These are phyloP conservation scores for Saccharomycopsis sp. DNA, from an alignment of 805 yeast species.

Conservation along the genomic window DNA sequence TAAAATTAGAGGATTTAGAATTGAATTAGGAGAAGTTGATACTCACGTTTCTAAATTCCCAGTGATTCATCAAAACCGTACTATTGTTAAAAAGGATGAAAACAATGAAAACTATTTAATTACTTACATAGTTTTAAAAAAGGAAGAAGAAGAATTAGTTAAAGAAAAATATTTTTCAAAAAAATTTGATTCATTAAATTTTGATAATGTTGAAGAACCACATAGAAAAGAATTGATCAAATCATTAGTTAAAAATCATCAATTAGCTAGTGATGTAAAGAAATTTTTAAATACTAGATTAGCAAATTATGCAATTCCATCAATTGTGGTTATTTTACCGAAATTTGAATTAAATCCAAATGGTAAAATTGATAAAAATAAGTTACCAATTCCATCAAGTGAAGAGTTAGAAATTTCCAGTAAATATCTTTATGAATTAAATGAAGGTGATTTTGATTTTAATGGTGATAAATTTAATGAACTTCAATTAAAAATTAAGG, in stretches of 20 bases:
- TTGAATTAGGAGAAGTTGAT: conserved; percentile 96
- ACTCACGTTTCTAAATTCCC: conserved; percentile 94
- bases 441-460: conserved; percentile 19
- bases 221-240: conserved; percentile 12
- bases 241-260: conserved; percentile 54
- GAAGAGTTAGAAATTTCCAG: conserved; percentile 78
- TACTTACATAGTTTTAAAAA: conserved; percentile 83
- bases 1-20: conserved; percentile 96
- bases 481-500: conserved; percentile 59
- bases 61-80: conserved; percentile 82
- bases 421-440: conserved; percentile 27
- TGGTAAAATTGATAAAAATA: conserved; percentile 97
- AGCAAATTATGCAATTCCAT: conserved; percentile 90
- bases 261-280: conserved; percentile 71
- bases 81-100: conserved; percentile 84
- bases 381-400: conserved; percentile 87
- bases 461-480: conserved; percentile 47
- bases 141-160: conserved; percentile 33
- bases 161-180: conserved; percentile 22
- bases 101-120: conserved; percentile 88
- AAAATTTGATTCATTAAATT: conserved; percentile 8
- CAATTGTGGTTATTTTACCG: conserved; percentile 77
- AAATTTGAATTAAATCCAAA: conserved; percentile 92
- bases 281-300: conserved; percentile 77
- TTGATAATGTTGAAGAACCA: conserved; percentile 1